These are phyloP conservation scores for Vararia minispora DNA, from an alignment of 768 basidiomycete genomes.

Conservation along the genomic window DNA sequence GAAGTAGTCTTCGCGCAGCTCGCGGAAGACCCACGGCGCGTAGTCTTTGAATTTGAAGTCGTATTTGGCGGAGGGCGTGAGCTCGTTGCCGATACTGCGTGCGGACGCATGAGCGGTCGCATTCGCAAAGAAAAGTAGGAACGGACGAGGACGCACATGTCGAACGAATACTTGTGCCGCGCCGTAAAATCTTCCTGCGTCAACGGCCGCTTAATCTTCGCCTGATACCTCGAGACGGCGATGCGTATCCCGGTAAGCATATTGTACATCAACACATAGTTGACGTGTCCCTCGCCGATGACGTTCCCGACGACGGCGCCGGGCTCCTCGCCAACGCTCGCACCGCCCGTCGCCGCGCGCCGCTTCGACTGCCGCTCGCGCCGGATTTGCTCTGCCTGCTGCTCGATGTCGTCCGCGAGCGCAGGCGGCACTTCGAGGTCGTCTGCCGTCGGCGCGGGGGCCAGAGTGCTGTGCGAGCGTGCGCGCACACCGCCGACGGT, in stretches of 20 bases:
- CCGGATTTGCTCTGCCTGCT: conserved; percentile 83
- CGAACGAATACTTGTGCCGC: conserved; percentile 91
- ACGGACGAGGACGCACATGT: conserved; percentile 55
- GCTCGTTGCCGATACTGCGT: conserved; percentile 93
- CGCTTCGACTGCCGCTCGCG: conserved; percentile 67
- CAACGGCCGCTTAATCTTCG: conserved; percentile 81
- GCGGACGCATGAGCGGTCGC: conserved; percentile 1
- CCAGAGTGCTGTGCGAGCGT: conserved; percentile 22
- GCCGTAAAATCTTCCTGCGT: conserved; percentile 82
- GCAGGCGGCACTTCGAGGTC: conserved; percentile 35
- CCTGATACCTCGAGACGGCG: conserved; percentile 92
- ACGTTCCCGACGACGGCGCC: conserved; percentile 72
- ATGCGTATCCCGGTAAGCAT: conserved; percentile 99
- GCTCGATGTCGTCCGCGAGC: conserved; percentile 71
- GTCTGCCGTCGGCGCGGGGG: conserved; percentile 19
- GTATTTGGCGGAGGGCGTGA: conserved; percentile 95
- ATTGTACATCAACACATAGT: conserved; percentile 99
- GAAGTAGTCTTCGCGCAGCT: conserved; percentile 88
- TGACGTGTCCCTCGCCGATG: conserved; percentile 97
- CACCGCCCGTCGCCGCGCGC: conserved; percentile 52
- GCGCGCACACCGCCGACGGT: conserved; percentile 39
- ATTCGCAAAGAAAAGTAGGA: conserved; percentile 1
- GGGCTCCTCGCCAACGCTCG: conserved; percentile 33
- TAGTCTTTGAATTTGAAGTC: conserved; percentile 99
- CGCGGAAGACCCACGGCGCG: conserved; percentile 95